Percentiles rank a stretch among this genome's conserved stretches.
Evolutionary conservation across 1,139 yeast species (phyloP).

Genomic region (Torulaspora globosa): DNA sequence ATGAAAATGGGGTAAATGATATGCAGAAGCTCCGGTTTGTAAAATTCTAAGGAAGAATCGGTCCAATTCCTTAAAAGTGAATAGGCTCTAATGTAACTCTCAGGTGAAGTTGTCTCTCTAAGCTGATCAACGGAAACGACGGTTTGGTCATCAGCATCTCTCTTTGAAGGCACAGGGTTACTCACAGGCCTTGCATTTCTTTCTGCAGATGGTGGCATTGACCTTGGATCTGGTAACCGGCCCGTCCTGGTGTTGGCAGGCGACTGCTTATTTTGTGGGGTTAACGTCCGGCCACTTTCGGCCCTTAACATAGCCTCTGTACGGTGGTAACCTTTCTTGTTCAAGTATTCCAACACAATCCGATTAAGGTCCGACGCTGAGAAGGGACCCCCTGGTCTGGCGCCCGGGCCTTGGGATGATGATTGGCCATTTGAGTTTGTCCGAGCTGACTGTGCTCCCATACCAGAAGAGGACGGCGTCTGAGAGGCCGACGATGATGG

Average conservation of each 20-base stretch:
- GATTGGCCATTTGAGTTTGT: constrained; percentile 5
- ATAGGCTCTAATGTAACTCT: constrained; percentile 72
- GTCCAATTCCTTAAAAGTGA: constrained; percentile 81
- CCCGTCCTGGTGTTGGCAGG: constrained; percentile 37
- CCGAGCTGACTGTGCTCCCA: constrained; percentile 8
- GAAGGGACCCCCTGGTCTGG: constrained; percentile 34
- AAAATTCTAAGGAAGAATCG: constrained; percentile 84
- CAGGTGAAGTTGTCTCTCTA: constrained; percentile 50
- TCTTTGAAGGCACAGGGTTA: constrained; percentile 42
- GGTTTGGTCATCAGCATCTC: constrained; percentile 40
- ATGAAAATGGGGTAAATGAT: constrained; percentile 86
- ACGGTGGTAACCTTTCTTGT: constrained; percentile 87
- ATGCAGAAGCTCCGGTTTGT: constrained; percentile 81
- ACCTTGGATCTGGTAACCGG: constrained; percentile 34
- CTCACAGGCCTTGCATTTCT: constrained; percentile 38
- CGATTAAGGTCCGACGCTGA: constrained; percentile 81
- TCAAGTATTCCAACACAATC: constrained; percentile 85
- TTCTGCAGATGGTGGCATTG: constrained; percentile 36
- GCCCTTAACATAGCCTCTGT: constrained; percentile 92
- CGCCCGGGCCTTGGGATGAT: constrained; percentile 8
- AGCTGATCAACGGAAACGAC: constrained; percentile 26
- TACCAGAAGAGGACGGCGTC: constrained; percentile 10
- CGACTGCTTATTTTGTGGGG: constrained; percentile 45
- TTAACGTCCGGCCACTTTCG: constrained; percentile 73
- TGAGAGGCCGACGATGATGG: constrained; percentile 10